These are phyloP conservation scores for Elaeis oleifera DNA, from an alignment of 202 grass and related monocot species.

Conservation along the genomic window DNA sequence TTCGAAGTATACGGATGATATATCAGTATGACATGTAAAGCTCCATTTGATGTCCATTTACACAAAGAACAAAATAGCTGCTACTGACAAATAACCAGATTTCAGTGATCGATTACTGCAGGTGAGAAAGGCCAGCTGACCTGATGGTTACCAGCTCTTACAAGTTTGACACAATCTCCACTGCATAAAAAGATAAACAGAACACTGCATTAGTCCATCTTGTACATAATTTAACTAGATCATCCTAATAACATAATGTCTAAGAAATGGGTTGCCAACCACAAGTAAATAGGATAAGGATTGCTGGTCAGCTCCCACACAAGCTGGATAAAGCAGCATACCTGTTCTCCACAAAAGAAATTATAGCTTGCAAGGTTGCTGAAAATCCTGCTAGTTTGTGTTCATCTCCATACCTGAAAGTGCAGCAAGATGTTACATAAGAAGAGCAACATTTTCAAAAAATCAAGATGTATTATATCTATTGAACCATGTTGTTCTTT, in stretches of 20 bases:
- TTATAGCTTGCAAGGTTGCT: conserved; percentile 91
- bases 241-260: not conserved
- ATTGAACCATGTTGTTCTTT: not conserved
- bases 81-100: not conserved
- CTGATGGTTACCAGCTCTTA: conserved; percentile 93
- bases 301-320: not conserved
- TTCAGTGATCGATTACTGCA: not conserved
- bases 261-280: not conserved
- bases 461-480: not conserved
- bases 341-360: conserved; percentile 97
- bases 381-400: conserved; percentile 95
- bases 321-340: conserved; percentile 1
- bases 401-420: conserved; percentile 86
- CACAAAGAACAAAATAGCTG: too few relatives aligned
- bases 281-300: not conserved
- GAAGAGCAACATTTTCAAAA: too few relatives aligned
- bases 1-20: too few relatives aligned
- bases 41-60: too few relatives aligned
- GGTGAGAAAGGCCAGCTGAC: conserved; percentile 30
- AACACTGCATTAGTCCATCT: too few relatives aligned
- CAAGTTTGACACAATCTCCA: conserved; percentile 85
- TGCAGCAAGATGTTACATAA: conserved; percentile 1
- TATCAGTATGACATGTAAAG: too few relatives aligned
- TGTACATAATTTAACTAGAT: not conserved
- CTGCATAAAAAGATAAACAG: conserved; percentile 23